Percentiles rank a stretch among this genome's conserved stretches.
phyloP scores from a whole-genome alignment of 148 eudicot genomes.

The Talinum fruticosum region DNA sequence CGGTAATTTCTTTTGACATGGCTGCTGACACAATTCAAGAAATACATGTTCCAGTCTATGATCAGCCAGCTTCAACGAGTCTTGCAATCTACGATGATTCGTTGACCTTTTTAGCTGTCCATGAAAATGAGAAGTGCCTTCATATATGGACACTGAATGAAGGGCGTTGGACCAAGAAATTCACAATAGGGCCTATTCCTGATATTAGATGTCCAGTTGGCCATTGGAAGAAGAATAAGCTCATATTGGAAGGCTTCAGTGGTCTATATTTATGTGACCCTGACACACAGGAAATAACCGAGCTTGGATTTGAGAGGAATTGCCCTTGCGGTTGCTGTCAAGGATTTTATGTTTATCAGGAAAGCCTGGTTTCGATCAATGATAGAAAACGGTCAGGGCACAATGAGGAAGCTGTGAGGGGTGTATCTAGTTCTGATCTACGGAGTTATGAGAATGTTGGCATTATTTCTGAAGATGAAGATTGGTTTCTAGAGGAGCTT shows the following conservation, averaged over 20 bases:
- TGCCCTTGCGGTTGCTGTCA: too few species aligned
- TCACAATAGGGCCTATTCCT: constrained; percentile 1
- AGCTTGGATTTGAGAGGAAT: too few species aligned
- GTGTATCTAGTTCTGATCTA: too few species aligned
- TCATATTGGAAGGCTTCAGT: constrained; percentile 10
- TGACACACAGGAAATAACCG: too few species aligned
- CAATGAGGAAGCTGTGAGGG: too few species aligned
- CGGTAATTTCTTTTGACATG: not conserved
- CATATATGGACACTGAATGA: constrained; percentile 3
- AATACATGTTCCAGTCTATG: not conserved
- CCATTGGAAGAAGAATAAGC: constrained; percentile 14
- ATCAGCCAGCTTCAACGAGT: not conserved
- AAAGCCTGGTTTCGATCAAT: too few species aligned
- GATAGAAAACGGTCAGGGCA: too few species aligned
- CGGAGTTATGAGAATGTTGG: too few species aligned
- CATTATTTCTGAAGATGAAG: too few species aligned
- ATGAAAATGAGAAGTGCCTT: not conserved
- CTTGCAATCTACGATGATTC: not conserved
- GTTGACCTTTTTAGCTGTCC: not conserved
- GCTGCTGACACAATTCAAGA: not conserved
- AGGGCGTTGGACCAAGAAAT: not conserved
- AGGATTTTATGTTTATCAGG: too few species aligned
- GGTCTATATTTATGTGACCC: too few species aligned
- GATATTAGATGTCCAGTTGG: not conserved
- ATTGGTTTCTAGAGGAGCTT: too few species aligned